These are phyloP conservation scores for Diplogelasinospora grovesii DNA, from an alignment of 495 filamentous ascomycete genomes.

Conservation along the genomic window DNA sequence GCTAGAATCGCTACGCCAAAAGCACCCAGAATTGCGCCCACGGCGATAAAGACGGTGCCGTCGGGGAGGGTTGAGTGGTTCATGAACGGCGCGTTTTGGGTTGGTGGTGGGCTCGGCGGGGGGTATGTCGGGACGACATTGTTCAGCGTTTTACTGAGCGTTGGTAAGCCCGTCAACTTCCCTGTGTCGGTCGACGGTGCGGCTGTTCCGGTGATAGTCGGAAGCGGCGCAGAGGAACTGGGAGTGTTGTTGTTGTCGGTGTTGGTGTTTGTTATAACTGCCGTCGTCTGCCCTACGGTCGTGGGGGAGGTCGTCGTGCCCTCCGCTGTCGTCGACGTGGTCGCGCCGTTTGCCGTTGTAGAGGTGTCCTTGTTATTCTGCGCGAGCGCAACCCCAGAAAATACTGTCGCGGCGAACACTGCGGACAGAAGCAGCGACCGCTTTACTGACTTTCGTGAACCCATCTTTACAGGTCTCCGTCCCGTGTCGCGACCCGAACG, in stretches of 20 bases:
- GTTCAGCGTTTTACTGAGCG: conserved; percentile 36
- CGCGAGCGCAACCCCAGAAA: conserved; percentile 27
- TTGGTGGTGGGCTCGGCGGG: conserved; percentile 68
- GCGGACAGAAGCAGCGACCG: conserved; percentile 29
- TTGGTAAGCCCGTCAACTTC: conserved; percentile 35
- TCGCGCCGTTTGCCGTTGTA: neutral
- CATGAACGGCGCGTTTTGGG: conserved; percentile 86
- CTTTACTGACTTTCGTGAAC: conserved; percentile 28
- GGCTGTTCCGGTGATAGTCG: conserved; percentile 15
- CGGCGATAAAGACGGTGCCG: conserved; percentile 92
- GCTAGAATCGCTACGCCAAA: conserved; percentile 71
- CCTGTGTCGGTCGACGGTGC: neutral
- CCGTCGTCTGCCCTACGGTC: neutral
- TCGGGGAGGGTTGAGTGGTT: conserved; percentile 84
- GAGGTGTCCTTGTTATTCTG: conserved; percentile 20
- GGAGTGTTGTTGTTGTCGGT: conserved; percentile 13
- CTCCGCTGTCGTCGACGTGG: conserved; percentile 5
- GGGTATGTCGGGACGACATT: conserved; percentile 44
- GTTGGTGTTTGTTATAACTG: neutral
- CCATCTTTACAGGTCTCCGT: too few relatives aligned
- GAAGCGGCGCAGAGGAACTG: conserved; percentile 19
- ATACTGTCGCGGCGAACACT: conserved; percentile 21
- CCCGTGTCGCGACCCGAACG: too few relatives aligned
- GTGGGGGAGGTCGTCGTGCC: conserved; percentile 12
- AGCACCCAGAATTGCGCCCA: conserved; percentile 80